Conservation (phyloP, 1,284 basidiomycete genomes). For the Boletus holoroseus region DNA sequence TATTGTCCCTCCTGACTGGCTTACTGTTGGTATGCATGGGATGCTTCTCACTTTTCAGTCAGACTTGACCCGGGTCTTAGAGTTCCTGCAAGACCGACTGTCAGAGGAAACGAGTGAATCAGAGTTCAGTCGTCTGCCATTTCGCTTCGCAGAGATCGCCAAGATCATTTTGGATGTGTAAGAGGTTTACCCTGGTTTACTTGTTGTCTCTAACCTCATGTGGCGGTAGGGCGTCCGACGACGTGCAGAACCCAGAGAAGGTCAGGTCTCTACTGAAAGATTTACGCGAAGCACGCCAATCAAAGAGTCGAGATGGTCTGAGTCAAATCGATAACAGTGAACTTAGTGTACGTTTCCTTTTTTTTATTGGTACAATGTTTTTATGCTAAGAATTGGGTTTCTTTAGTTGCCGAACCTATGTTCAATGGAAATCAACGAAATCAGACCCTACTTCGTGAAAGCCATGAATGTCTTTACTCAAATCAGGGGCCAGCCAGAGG, state of each 20-base stretch:
- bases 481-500: conserved; percentile 35
- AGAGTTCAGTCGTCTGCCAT: conserved; percentile 74
- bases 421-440: conserved; percentile 89
- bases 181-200: conserved; percentile 4
- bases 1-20: conserved; percentile 86
- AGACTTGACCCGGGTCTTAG: conserved; percentile 30
- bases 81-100: conserved; percentile 71
- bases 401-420: conserved; percentile 77
- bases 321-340: conserved; percentile 67
- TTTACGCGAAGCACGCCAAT: conserved; percentile 88
- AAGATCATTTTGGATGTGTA: conserved; percentile 89
- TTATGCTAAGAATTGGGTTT: not conserved
- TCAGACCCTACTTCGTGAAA: conserved; percentile 82
- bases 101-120: conserved; percentile 65
- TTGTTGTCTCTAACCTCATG: not conserved
- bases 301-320: conserved; percentile 86
- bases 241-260: conserved; percentile 76
- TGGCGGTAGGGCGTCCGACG: conserved; percentile 74
- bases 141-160: conserved; percentile 83
- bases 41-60: not conserved
- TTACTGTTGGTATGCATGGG: conserved; percentile 61
- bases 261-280: conserved; percentile 87
- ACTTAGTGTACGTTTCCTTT: conserved; percentile 57
- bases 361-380: not conserved
- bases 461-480: conserved; percentile 65